Conservation (phyloP, 129 eudicot species). For the Cynara cardunculus region DNA sequence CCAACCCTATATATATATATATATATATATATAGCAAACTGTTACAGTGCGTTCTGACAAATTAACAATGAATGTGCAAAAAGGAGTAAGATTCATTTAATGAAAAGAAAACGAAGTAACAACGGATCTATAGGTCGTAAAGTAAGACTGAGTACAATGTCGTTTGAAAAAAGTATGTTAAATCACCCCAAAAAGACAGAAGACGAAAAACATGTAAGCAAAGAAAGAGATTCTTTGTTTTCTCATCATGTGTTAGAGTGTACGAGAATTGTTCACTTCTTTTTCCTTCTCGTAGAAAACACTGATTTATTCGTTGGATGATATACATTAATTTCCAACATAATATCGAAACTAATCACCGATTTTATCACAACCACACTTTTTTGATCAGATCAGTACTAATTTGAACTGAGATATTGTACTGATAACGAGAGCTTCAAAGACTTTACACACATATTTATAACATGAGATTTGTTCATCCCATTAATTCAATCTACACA, state of each 20-base stretch:
- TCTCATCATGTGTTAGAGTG: background rate
- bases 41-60: background rate
- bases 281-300: background rate
- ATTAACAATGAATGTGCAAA: background rate
- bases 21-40: no score
- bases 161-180: background rate
- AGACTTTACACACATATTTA: background rate
- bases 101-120: background rate
- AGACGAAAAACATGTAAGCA: background rate
- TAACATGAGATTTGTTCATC: background rate
- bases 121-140: background rate
- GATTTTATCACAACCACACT: background rate
- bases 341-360: no score
- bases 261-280: background rate
- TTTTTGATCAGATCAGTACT: background rate
- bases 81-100: background rate
- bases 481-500: background rate
- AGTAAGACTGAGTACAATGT: background rate
- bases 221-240: background rate
- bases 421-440: background rate
- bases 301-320: background rate
- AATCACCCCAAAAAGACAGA: background rate
- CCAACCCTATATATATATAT: no score
- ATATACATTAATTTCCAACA: background rate
- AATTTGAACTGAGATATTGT: background rate